These are phyloP conservation scores for Vicia sativa DNA, from an alignment of 306 rosid genomes.

Conservation along the genomic window DNA sequence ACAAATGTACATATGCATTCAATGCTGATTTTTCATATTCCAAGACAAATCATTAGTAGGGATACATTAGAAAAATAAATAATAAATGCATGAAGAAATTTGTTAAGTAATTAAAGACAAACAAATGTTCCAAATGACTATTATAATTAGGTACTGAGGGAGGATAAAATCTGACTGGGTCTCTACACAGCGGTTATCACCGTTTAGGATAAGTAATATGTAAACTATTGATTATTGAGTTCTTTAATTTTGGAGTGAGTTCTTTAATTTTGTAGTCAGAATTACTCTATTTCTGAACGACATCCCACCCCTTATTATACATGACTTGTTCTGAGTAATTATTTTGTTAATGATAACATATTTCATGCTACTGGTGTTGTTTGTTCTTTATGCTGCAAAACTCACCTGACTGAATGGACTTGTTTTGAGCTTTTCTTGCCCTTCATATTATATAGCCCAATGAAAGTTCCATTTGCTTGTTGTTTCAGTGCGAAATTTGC, in stretches of 20 bases:
- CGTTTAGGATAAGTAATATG: neutral
- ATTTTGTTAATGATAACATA: conserved; percentile 24
- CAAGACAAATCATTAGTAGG: too few relatives aligned
- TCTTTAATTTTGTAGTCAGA: neutral
- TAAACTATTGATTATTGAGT: conserved; percentile 1
- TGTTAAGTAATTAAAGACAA: too few relatives aligned
- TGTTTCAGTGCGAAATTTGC: conserved; percentile 11
- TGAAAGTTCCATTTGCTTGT: conserved; percentile 15
- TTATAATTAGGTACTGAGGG: too few relatives aligned
- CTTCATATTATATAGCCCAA: conserved; percentile 9
- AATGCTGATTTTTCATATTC: too few relatives aligned
- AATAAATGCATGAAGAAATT: too few relatives aligned
- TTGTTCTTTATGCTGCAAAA: conserved; percentile 11
- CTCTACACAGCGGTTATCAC: neutral
- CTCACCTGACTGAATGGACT: conserved; percentile 10
- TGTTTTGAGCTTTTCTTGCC: conserved; percentile 25
- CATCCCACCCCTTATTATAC: neutral
- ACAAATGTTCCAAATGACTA: too few relatives aligned
- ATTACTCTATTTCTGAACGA: neutral
- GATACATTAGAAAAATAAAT: too few relatives aligned
- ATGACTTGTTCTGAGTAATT: conserved; percentile 1
- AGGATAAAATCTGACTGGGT: neutral
- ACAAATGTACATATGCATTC: too few relatives aligned
- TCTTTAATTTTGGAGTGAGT: neutral
- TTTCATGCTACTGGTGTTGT: conserved; percentile 8